Evolutionary conservation across 176 grass and related monocot species (phyloP), one percentile per base, ranked within the genome.

Genomic region (Musa schizocarpa): DNA sequence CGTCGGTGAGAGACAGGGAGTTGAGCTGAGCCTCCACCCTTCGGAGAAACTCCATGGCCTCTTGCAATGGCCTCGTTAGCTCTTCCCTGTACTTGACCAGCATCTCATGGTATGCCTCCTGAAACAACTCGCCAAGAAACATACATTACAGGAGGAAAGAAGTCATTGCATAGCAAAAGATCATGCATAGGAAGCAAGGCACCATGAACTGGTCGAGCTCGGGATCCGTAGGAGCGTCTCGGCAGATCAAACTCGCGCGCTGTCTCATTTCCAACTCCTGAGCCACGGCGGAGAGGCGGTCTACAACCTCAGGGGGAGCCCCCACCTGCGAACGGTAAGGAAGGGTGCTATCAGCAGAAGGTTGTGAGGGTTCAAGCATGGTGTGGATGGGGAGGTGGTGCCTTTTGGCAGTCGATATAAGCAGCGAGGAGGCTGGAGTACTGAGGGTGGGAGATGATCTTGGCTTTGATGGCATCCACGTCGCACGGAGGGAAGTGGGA

Each of bases 171-270:
- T 34, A 63, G 52, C 49, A 53, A 58, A 82, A 22, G 53, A 63
- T 20, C 13, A 34, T 54, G 19, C 20, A 14, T 29, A 65, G 62
- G 16, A 48, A 20, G 34, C 29, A 1, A 69, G 52, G 77, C 78
- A 94, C 95, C 95, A 98, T 98, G 84, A 98, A 98, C 84, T 98
- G 95, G 29, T 98, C 95, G 26, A 98, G 81, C 80, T 98, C 95
- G 52, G 95, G 95, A 77, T 98, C 95, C 21, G 85, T 84, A 4
- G 88, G 82, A 16, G 86, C 27, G 53, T 86, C 90, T 26, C 83
- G 84, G 62, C 86, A 70, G 43, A 81, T 74, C 50, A 99, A 68
- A 3, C 84, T 75, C 21, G 84, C 86, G 57, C 95, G 86, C 78
- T 99, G 90, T 50, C 88, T 71, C 49, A 81, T 82, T 62, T 94